phyloP scores from a whole-genome alignment of 768 basidiomycete genomes.

The Boletus rubropictus region DNA sequence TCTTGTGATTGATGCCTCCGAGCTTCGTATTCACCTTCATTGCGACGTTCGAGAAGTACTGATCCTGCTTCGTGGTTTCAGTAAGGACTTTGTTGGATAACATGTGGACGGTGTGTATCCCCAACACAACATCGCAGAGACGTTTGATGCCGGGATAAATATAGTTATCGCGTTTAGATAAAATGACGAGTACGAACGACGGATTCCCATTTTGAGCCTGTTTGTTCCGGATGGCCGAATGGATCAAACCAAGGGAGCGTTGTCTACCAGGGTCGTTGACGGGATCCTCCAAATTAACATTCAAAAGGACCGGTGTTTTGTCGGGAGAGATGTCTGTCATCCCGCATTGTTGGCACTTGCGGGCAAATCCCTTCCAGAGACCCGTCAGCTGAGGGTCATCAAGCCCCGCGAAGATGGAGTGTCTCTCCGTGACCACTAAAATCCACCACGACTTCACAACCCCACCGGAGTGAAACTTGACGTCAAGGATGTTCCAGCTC shows the following conservation, averaged over 20 bases:
- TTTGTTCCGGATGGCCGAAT: slow-evolving; percentile 33
- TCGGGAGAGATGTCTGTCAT: slow-evolving; percentile 53
- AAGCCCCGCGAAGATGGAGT: slow-evolving; percentile 34
- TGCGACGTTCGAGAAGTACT: slow-evolving; percentile 79
- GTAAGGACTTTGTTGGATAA: slow-evolving; percentile 54
- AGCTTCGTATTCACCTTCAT: slow-evolving; percentile 81
- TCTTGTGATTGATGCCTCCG: slow-evolving; percentile 75
- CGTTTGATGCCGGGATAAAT: slow-evolving; percentile 82
- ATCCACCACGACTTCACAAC: slow-evolving; percentile 58
- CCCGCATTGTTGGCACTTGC: slow-evolving; percentile 55
- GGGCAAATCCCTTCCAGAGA: slow-evolving; percentile 48
- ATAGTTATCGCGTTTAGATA: slow-evolving; percentile 62
- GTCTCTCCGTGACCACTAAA: slow-evolving; percentile 53
- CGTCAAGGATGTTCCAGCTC: slow-evolving; percentile 72
- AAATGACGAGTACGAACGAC: slow-evolving; percentile 62
- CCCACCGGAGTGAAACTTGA: slow-evolving; percentile 59
- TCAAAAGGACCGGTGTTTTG: slow-evolving; percentile 34
- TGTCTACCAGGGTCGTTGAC: slow-evolving; percentile 33
- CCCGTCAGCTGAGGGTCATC: slow-evolving; percentile 24
- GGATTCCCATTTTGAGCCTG: slow-evolving; percentile 37
- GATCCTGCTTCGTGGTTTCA: slow-evolving; percentile 55
- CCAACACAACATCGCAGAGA: slow-evolving; percentile 67
- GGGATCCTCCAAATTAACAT: slow-evolving; percentile 10
- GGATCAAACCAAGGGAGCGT: slow-evolving; percentile 37
- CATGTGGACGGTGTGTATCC: slow-evolving; percentile 70